Conservation (phyloP, 2,329 filamentous ascomycete genomes). For the Cytospora chrysosperma region DNA sequence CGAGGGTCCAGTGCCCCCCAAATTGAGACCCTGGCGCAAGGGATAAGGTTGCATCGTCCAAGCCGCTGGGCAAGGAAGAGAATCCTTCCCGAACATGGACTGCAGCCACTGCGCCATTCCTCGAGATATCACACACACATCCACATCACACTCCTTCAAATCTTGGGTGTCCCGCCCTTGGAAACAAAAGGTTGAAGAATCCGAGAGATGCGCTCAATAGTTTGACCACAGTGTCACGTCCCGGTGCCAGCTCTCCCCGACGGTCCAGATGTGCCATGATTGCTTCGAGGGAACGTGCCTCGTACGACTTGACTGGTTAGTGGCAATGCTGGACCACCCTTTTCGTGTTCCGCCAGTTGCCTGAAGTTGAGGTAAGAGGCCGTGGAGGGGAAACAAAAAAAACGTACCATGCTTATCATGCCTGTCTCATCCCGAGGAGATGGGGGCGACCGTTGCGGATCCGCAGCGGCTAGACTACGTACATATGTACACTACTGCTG, state of each 20-base stretch:
- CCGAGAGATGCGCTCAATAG: background rate
- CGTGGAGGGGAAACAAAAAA: too few relatives aligned
- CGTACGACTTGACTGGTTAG: background rate
- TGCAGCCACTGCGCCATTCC: background rate
- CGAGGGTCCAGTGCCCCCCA: background rate
- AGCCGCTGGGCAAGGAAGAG: background rate
- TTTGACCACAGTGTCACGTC: too few relatives aligned
- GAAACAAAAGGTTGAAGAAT: background rate
- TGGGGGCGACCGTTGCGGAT: slow-evolving; percentile 14
- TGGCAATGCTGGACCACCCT: slow-evolving; percentile 7
- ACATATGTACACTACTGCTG: background rate
- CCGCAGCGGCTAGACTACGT: background rate
- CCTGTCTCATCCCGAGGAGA: slow-evolving; percentile 9
- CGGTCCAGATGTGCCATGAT: background rate
- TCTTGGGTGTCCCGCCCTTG: background rate
- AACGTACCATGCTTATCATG: background rate
- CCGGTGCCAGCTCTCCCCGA: background rate
- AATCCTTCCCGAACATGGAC: slow-evolving; percentile 16
- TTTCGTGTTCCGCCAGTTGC: slow-evolving; percentile 18
- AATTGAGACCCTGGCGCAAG: slow-evolving; percentile 3
- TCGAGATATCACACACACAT: slow-evolving; percentile 2
- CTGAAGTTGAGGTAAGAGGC: slow-evolving; percentile 5
- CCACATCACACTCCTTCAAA: background rate
- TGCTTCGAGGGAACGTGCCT: background rate
- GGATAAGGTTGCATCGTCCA: slow-evolving; percentile 9